phyloP scores from a whole-genome alignment of 2,329 filamentous ascomycete species.

The Botrytis squamosa region DNA sequence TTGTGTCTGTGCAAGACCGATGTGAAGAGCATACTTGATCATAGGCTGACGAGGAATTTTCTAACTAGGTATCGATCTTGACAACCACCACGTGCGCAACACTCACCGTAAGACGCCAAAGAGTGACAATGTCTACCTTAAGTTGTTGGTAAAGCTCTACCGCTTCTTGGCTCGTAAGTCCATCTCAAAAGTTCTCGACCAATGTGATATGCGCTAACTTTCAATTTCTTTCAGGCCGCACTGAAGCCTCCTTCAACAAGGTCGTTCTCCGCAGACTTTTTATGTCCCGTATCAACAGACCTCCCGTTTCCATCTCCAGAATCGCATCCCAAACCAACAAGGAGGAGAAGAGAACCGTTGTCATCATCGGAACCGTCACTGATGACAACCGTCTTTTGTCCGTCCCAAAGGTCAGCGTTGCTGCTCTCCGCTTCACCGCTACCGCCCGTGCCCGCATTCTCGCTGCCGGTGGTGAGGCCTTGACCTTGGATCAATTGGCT shows the following conservation, averaged over 20 bases:
- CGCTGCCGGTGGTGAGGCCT: constrained; percentile 89
- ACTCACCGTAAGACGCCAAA: constrained; percentile 92
- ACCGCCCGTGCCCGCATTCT: constrained; percentile 91
- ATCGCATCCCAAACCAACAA: constrained; percentile 71
- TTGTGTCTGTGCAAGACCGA: constrained; percentile 38
- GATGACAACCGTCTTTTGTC: constrained; percentile 93
- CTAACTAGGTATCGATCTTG: constrained; percentile 67
- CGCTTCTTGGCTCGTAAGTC: constrained; percentile 91
- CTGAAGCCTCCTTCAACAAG: constrained; percentile 98
- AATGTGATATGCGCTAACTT: constrained; percentile 1
- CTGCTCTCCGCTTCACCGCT: constrained; percentile 93
- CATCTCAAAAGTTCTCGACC: background rate
- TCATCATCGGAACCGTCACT: constrained; percentile 92
- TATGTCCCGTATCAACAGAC: constrained; percentile 98
- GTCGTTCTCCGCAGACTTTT: constrained; percentile 95
- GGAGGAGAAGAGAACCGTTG: constrained; percentile 78
- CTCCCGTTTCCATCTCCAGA: constrained; percentile 90
- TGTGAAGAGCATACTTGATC: constrained; percentile 62
- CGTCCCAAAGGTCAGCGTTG: constrained; percentile 89
- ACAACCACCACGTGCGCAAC: constrained; percentile 66
- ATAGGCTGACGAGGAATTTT: constrained; percentile 60
- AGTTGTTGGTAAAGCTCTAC: constrained; percentile 97
- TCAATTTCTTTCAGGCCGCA: constrained; percentile 64
- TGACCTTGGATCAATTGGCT: constrained; percentile 97
- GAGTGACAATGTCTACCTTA: constrained; percentile 97